These are phyloP conservation scores for Pyrenopolyporus hunteri DNA, from an alignment of 495 filamentous ascomycete genomes.

Conservation along the genomic window DNA sequence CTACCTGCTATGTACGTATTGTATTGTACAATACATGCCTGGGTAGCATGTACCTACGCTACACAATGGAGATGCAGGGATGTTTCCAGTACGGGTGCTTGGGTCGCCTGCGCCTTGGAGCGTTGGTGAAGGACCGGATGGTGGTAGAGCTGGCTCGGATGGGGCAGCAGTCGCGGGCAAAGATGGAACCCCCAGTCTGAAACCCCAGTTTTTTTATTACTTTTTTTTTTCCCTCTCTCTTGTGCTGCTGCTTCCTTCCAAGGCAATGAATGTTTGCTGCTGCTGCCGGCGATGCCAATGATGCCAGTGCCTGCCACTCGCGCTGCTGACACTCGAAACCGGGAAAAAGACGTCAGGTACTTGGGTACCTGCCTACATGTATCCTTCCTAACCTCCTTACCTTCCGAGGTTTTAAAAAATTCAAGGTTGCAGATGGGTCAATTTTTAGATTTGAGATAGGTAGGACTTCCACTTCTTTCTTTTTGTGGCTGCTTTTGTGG, in stretches of 20 bases:
- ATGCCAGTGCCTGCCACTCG: no score
- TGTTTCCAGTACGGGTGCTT: constrained; percentile 21
- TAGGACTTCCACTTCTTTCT: no score
- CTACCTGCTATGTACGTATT: neutral
- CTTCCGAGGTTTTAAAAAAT: no score
- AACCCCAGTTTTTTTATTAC: neutral
- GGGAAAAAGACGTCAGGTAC: neutral
- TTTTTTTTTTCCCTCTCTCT: neutral
- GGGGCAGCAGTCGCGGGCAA: constrained; percentile 26
- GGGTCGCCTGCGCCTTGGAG: constrained; percentile 18
- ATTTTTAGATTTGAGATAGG: no score
- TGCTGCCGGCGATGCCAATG: no score
- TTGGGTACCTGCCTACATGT: neutral
- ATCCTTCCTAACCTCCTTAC: neutral
- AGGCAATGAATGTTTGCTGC: neutral
- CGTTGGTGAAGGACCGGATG: constrained; percentile 21
- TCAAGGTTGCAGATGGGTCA: no score
- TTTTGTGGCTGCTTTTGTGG: constrained; percentile 15
- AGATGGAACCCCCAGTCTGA: constrained; percentile 26
- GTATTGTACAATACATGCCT: neutral
- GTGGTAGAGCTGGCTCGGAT: constrained; percentile 25
- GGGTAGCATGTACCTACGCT: neutral
- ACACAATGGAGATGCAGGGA: constrained; percentile 25
- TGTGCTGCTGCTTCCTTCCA: constrained; percentile 13
- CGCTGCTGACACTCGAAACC: neutral